Conservation (phyloP, 176 grass and related monocot species). For the Pontederia paniculata region DNA sequence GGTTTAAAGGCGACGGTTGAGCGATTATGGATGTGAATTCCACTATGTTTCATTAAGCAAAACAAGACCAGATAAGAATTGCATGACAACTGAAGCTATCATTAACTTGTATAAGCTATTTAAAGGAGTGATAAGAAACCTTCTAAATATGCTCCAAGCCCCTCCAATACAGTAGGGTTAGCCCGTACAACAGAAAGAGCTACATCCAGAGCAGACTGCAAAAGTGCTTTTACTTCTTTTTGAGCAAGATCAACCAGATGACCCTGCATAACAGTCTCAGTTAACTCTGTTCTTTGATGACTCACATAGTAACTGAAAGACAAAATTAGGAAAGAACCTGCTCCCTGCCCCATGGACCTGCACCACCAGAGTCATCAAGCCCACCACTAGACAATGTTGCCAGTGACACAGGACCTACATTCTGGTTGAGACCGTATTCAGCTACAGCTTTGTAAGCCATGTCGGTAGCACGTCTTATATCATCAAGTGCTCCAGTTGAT, state of each 20-base stretch:
- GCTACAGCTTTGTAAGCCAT: constrained; percentile 98
- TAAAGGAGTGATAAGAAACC: constrained; percentile 23
- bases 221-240: constrained; percentile 66
- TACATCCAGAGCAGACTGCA: constrained; percentile 87
- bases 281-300: constrained; percentile 12
- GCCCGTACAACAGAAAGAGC: constrained; percentile 87
- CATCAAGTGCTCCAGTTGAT: constrained; percentile 96
- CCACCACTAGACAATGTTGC: constrained; percentile 81
- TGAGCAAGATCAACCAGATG: constrained; percentile 90
- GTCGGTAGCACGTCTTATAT: constrained; percentile 90
- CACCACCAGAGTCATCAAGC: constrained; percentile 72
- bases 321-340: constrained; percentile 46
- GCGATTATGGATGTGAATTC: background rate
- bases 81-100: background rate
- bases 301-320: constrained; percentile 14
- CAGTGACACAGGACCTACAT: constrained; percentile 75
- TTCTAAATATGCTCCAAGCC: constrained; percentile 97
- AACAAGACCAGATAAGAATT: background rate
- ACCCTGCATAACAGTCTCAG: constrained; percentile 39
- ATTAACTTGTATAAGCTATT: background rate
- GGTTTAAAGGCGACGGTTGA: background rate
- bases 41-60: background rate
- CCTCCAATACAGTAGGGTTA: constrained; percentile 82
- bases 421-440: constrained; percentile 89
- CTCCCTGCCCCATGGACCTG: constrained; percentile 70